Evolutionary conservation across 192 early-diverging fungal genomes (phyloP).

Genomic region (Paraglomus brasilianum): DNA sequence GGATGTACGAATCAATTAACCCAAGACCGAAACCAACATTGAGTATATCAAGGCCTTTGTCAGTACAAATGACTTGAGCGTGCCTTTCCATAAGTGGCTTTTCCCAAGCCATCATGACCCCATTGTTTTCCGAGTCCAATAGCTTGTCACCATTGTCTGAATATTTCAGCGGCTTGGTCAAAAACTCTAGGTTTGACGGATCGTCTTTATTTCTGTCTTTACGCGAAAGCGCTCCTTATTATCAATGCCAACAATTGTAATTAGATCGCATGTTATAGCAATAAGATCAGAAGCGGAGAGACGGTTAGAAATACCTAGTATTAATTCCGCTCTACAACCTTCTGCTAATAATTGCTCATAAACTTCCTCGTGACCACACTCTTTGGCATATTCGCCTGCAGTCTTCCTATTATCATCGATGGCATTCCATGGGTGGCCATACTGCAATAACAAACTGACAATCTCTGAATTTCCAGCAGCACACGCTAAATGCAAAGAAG

Average conservation of each 20-base stretch:
- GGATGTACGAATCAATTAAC: constrained; percentile 81
- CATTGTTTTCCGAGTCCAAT: constrained; percentile 84
- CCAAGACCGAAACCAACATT: constrained; percentile 92
- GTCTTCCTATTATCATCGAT: constrained; percentile 72
- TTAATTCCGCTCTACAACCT: constrained; percentile 80
- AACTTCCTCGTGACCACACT: constrained; percentile 61
- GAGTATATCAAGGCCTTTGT: constrained; percentile 58
- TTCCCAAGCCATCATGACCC: constrained; percentile 99
- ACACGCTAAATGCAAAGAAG: constrained; percentile 70
- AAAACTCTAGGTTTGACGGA: constrained; percentile 75
- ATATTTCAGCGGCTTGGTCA: constrained; percentile 76
- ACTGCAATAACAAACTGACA: constrained; percentile 55
- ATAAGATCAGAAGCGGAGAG: constrained; percentile 33
- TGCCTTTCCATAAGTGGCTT: constrained; percentile 87
- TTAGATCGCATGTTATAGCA: neutral
- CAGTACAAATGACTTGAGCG: constrained; percentile 70
- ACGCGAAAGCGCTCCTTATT: neutral
- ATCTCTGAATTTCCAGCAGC: constrained; percentile 63
- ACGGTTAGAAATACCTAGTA: constrained; percentile 57
- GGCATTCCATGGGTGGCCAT: constrained; percentile 83
- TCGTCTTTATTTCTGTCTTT: constrained; percentile 37
- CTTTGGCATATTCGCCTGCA: constrained; percentile 81
- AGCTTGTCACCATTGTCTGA: constrained; percentile 71
- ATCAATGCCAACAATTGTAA: constrained; percentile 27
- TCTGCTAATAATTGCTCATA: constrained; percentile 82